Evolutionary conservation across 805 yeast genomes (phyloP).

Genomic region (Grigorovia jiainica): DNA sequence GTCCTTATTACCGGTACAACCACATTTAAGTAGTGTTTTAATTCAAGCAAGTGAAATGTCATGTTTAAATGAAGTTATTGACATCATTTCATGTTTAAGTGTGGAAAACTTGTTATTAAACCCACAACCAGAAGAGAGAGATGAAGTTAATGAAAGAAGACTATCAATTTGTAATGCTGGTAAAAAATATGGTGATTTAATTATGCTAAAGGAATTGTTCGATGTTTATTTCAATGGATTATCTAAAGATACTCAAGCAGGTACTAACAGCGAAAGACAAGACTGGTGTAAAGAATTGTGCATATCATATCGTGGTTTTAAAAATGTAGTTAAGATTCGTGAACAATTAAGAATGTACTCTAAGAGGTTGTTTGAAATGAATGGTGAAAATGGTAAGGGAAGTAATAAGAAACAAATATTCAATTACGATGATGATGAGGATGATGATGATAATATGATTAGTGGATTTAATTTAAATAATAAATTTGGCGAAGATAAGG

Average conservation of each 20-base stretch:
- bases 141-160: slow-evolving; percentile 72
- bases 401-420: background rate
- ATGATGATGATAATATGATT: slow-evolving; percentile 5
- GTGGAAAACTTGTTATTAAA: slow-evolving; percentile 81
- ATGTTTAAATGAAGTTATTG: slow-evolving; percentile 61
- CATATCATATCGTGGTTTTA: slow-evolving; percentile 69
- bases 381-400: background rate
- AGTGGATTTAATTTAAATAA: background rate
- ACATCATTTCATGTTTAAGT: slow-evolving; percentile 84
- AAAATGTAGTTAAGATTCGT: slow-evolving; percentile 65
- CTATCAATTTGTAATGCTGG: slow-evolving; percentile 63
- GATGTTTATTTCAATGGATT: slow-evolving; percentile 36
- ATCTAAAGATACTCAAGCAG: slow-evolving; percentile 10
- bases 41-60: slow-evolving; percentile 51
- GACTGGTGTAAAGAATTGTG: slow-evolving; percentile 79
- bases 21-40: slow-evolving; percentile 80
- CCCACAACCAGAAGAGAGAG: slow-evolving; percentile 72
- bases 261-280: slow-evolving; percentile 46
- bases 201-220: slow-evolving; percentile 70
- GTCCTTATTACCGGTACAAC: slow-evolving; percentile 87
- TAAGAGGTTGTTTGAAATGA: slow-evolving; percentile 9
- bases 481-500: slow-evolving; percentile 20
- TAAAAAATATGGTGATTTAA: slow-evolving; percentile 68
- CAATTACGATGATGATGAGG: slow-evolving; percentile 1
- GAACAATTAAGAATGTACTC: slow-evolving; percentile 44